Percentiles rank a stretch among this genome's conserved stretches.
Evolutionary conservation across 768 basidiomycete species (phyloP).

Genomic region (Hericium coralloides): DNA sequence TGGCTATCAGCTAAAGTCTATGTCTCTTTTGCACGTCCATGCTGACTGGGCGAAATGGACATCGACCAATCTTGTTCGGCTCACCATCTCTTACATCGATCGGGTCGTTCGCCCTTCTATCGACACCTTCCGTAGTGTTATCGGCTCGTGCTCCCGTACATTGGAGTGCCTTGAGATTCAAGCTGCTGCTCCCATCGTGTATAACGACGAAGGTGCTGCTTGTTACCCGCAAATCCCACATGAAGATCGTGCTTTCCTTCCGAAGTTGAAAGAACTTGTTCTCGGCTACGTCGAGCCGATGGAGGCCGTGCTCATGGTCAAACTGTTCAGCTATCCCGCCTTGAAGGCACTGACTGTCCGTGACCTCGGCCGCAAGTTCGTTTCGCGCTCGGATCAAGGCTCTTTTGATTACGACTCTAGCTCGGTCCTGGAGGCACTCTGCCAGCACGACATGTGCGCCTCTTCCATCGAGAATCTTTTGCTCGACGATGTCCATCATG

Average conservation of each 20-base stretch:
- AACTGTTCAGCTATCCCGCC: neutral
- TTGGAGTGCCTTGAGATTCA: neutral
- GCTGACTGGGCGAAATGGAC: neutral
- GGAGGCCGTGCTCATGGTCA: neutral
- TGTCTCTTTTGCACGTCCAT: neutral
- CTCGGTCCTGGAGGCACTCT: neutral
- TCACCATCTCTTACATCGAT: neutral
- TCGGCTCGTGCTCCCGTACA: neutral
- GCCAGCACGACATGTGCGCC: neutral
- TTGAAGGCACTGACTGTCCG: neutral
- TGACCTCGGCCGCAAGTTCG: neutral
- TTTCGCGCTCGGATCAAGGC: neutral
- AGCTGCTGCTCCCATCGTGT: neutral
- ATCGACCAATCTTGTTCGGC: neutral
- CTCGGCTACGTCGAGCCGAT: neutral
- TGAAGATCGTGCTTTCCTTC: neutral
- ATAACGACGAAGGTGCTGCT: neutral
- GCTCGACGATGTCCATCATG: neutral
- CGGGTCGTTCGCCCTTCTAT: neutral
- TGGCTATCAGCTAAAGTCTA: neutral
- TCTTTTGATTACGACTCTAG: neutral
- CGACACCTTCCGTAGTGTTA: neutral
- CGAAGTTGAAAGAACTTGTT: neutral
- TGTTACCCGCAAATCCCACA: no score
- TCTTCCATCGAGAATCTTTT: neutral